phyloP scores from a whole-genome alignment of 1,284 basidiomycete genomes.

The Lentinula novae-zelandiae region DNA sequence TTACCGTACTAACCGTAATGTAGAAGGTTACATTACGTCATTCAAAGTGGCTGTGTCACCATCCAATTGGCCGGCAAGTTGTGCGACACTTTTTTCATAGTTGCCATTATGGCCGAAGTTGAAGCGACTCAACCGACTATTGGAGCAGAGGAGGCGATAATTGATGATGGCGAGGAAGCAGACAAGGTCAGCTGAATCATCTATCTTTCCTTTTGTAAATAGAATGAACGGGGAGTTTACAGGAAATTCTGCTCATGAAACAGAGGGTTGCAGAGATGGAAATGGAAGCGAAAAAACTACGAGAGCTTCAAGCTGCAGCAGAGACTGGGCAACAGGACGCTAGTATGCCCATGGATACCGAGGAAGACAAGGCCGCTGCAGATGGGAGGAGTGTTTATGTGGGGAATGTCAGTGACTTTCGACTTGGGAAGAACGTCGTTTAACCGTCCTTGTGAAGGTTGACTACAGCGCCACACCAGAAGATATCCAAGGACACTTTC shows the following conservation, averaged over 20 bases:
- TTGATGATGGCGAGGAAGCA: conserved; percentile 57
- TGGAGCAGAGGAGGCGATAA: conserved; percentile 30
- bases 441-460: conserved; percentile 55
- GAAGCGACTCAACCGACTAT: conserved; percentile 34
- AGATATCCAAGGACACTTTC: conserved; percentile 97
- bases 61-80: background rate
- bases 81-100: background rate
- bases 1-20: too few species aligned
- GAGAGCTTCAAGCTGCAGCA: conserved; percentile 88
- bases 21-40: background rate
- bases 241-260: conserved; percentile 89
- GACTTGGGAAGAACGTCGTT: background rate
- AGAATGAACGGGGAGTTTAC: conserved; percentile 17
- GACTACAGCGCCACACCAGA: conserved; percentile 98
- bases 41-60: background rate
- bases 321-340: conserved; percentile 51
- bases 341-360: conserved; percentile 58
- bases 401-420: conserved; percentile 77
- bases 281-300: conserved; percentile 82
- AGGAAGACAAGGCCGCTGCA: conserved; percentile 74
- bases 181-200: conserved; percentile 40
- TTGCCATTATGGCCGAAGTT: conserved; percentile 27
- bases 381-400: conserved; percentile 93
- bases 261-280: conserved; percentile 93
- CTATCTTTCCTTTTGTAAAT: background rate